Evolutionary conservation across 1,284 basidiomycete species (phyloP), one percentile per base, ranked within the genome.

Genomic region (Vanrija pseudolonga): DNA sequence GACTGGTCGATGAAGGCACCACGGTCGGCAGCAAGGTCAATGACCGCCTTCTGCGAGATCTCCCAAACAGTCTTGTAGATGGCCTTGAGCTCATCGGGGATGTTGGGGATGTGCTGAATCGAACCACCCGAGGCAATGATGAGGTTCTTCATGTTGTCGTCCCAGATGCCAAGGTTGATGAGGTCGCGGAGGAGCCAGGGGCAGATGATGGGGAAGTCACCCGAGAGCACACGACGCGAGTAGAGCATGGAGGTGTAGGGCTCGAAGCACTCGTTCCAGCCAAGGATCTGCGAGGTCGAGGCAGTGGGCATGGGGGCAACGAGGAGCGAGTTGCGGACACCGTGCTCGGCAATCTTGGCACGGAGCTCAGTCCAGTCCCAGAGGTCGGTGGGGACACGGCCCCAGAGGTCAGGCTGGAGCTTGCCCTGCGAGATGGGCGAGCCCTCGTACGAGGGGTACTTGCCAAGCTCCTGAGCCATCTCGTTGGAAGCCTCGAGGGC

Each of bases 161-260:
- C 85, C 96, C 96, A 99, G 15, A 98, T 84, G 44, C 88, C 88
- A 55, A 88, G 88, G 71, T 96, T 91, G 67, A 98, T 95, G 53
- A 99, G 87, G 69, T 98, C 96, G 56, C 92, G 87, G 17, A 98
- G 84, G 50, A 99, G 83, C 96, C 96, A 98, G 0, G 95, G 96
- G 80, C 93, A 96, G 60, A 98, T 95, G 59, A 98, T 85, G 77
- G 98, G 95, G 89, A 98, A 99, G 80, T 99, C 96, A 54, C 96
- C 96, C 39, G 96, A 94, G 43, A 99, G 86, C n/a, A 98, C 95
- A 72, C 96, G 91, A 56, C 96, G 92, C 50, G 95, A 94, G 79
- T 99, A 98, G 71, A 98, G 96, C 82, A 98, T 98, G 72, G 90
- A 92, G 51, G 68, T 72, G 66, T 77, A 77, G 6, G 75, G 75